Base-by-base conservation (phyloP, 176 grass and related monocot species). In the Oryza nivara region DNA sequence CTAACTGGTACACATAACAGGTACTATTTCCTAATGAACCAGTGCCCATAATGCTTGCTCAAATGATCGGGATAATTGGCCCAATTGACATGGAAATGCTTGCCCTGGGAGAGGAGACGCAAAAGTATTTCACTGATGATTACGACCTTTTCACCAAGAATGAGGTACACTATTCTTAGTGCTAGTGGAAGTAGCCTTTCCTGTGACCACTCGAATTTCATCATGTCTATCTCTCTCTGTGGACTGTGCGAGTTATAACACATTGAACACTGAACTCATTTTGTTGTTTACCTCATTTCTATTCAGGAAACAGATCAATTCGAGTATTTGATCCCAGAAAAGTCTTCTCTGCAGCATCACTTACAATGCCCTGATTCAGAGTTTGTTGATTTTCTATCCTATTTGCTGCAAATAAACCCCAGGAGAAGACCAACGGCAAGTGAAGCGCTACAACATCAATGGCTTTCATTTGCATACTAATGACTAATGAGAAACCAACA, bases 31-130 rank as follows among this genome's bases (percentile, higher is more conserved):
- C 93, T 80, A 96, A 98, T 74, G 93, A 94, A 49, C 86, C 91
- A 23, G 91, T 94, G 45, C 17, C 84, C 34, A 86, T 89, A 72
- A 98, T 96, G 91, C 93, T 98, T 88, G 96, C 96, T 54, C 80
- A 85, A 47, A 91, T 98, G 81, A 90, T 94, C 15, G 93, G 83
- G 63, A 92, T 91, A 63, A 88, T 96, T 63, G 89, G 91, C 28
- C 93, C 93, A 71, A 98, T 98, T 78, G 91, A 98, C 82, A 92
- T 89, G 88, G 93, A 98, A 85, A 98, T 98, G 96, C 86, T 98
- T 88, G 88, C 65, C 63, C 17, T 90, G 67, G 93, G 96, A 22
- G 81, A 92, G 65, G 89, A 95, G 34, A 90, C 91, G 7, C 84
- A 78, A 1, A 94, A 95, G 75, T 98, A 95, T 81, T 96, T 98